phyloP scores from a whole-genome alignment of 257 asterid species.

The Rhazya stricta region DNA sequence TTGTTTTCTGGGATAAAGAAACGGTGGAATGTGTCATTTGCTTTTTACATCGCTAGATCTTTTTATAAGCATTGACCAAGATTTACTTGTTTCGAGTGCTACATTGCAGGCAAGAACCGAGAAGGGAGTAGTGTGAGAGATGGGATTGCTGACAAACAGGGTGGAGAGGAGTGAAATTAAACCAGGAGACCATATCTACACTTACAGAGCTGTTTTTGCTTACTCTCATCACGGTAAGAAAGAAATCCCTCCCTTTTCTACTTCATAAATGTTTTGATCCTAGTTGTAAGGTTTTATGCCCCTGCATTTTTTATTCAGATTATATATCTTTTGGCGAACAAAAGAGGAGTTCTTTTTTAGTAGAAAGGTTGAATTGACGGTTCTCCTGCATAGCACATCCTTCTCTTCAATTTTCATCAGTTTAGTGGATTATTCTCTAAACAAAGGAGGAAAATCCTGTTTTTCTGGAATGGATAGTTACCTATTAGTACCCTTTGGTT shows the following conservation, averaged over 20 bases:
- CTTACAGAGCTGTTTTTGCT: slow-evolving; percentile 73
- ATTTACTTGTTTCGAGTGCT: neutral
- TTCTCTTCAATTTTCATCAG: neutral
- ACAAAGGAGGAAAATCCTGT: neutral
- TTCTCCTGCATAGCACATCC: neutral
- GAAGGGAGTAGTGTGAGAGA: slow-evolving; percentile 18
- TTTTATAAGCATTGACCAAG: neutral
- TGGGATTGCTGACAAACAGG: slow-evolving; percentile 79
- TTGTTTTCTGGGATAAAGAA: slow-evolving; percentile 7
- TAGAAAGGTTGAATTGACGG: neutral
- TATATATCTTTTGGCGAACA: neutral
- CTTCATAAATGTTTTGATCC: neutral
- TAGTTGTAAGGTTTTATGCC: neutral
- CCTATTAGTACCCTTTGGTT: neutral
- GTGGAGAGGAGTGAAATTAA: slow-evolving; percentile 61
- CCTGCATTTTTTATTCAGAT: neutral
- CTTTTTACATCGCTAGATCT: neutral
- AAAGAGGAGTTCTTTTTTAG: neutral
- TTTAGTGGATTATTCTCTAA: neutral
- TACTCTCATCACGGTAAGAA: slow-evolving; percentile 73
- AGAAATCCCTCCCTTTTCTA: too few species aligned
- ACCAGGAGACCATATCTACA: slow-evolving; percentile 83
- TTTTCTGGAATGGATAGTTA: neutral
- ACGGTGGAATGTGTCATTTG: slow-evolving; percentile 18
- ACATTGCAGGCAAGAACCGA: slow-evolving; percentile 15